Percentiles rank a stretch among this genome's conserved stretches.
phyloP scores from a whole-genome alignment of 2,329 filamentous ascomycete species.

The Fusarium nelsonii region DNA sequence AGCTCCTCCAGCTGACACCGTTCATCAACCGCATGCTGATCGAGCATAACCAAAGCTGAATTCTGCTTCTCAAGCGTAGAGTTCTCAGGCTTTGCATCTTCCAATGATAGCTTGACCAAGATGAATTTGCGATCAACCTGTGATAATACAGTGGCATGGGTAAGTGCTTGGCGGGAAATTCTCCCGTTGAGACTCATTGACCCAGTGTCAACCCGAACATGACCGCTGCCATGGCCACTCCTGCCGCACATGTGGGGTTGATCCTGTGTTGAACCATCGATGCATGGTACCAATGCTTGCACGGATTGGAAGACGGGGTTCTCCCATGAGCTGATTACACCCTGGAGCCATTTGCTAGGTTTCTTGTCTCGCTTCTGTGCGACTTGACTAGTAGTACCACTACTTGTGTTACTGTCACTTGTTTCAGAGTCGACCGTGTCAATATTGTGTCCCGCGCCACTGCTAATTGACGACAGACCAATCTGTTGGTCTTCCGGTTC shows the following conservation, averaged over 20 bases:
- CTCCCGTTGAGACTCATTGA: conserved; percentile 54
- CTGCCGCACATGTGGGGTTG: conserved; percentile 5
- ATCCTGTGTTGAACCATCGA: conserved; percentile 42
- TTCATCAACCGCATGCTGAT: conserved; percentile 97
- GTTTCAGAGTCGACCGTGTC: not conserved
- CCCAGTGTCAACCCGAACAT: conserved; percentile 49
- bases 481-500: conserved; percentile 20
- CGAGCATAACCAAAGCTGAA: conserved; percentile 79
- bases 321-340: conserved; percentile 74
- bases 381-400: not conserved
- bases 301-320: conserved; percentile 78
- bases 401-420: not conserved
- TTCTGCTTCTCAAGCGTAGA: not conserved
- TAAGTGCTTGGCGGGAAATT: conserved; percentile 73
- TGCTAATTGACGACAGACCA: not conserved
- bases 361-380: conserved; percentile 19
- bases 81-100: conserved; percentile 4
- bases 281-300: conserved; percentile 60
- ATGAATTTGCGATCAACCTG: conserved; percentile 96
- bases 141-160: conserved; percentile 73
- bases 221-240: conserved; percentile 20
- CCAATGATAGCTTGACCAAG: conserved; percentile 68
- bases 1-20: conserved; percentile 82
- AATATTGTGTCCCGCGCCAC: not conserved
- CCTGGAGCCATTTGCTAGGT: conserved; percentile 67